Percentiles rank a stretch among this genome's conserved stretches.
phyloP scores from a whole-genome alignment of 2,329 filamentous ascomycete genomes.

The Fusarium kyushuense region DNA sequence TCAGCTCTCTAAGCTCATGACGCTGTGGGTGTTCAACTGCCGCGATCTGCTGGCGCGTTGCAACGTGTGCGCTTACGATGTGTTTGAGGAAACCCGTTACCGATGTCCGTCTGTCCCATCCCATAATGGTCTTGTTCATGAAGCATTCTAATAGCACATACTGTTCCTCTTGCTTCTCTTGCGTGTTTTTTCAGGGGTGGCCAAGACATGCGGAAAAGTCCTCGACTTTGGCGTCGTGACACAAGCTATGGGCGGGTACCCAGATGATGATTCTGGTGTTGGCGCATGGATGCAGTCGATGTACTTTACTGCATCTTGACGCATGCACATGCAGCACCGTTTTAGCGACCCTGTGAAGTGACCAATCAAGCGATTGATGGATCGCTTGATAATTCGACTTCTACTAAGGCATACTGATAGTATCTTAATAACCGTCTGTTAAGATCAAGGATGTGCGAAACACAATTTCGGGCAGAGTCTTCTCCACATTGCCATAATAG shows the following conservation, averaged over 20 bases:
- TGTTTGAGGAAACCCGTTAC: constrained; percentile 38
- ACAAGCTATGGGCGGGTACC: constrained; percentile 29
- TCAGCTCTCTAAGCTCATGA: constrained; percentile 40
- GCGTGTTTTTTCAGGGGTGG: not conserved
- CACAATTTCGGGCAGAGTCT: constrained; percentile 48
- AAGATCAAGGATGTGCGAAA: constrained; percentile 48
- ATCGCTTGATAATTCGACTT: constrained; percentile 24
- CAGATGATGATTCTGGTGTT: constrained; percentile 36
- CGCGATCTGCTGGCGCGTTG: constrained; percentile 45
- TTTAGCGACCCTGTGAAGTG: constrained; percentile 41
- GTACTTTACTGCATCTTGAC: constrained; percentile 37
- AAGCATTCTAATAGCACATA: constrained; percentile 27
- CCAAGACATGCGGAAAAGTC: constrained; percentile 26
- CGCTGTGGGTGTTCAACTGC: constrained; percentile 47
- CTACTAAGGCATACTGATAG: constrained; percentile 44
- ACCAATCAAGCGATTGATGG: constrained; percentile 36
- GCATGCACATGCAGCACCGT: constrained; percentile 48
- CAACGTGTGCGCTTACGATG: constrained; percentile 43
- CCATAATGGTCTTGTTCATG: constrained; percentile 20
- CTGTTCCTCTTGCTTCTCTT: constrained; percentile 7
- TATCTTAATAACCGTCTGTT: constrained; percentile 43
- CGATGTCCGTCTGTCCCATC: constrained; percentile 25
- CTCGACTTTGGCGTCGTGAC: constrained; percentile 26
- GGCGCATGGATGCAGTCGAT: constrained; percentile 39
- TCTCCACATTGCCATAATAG: constrained; percentile 41